Evolutionary conservation across 257 asterid genomes (phyloP).

Genomic region (Catharanthus roseus): DNA sequence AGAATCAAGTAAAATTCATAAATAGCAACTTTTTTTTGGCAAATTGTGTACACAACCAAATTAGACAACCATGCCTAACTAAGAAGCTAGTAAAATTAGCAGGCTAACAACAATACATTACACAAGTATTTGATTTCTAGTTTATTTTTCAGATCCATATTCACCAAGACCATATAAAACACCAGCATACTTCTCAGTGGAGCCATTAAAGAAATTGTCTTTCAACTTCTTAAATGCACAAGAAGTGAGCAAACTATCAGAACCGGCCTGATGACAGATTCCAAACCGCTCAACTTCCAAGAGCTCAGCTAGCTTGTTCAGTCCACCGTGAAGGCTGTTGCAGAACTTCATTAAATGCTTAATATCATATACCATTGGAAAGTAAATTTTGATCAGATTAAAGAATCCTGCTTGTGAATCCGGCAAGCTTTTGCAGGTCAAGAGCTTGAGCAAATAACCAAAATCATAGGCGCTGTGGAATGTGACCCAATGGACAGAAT

Average conservation of each 20-base stretch:
- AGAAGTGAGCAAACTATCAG: constrained; percentile 39
- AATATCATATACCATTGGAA: constrained; percentile 38
- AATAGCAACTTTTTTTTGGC: neutral
- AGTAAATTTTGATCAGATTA: constrained; percentile 30
- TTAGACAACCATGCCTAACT: neutral
- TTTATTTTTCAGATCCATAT: constrained; percentile 18
- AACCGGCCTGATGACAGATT: constrained; percentile 43
- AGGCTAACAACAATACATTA: neutral
- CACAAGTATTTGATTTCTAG: neutral
- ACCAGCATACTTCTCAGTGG: constrained; percentile 41
- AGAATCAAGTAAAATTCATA: neutral
- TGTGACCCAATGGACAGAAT: constrained; percentile 38
- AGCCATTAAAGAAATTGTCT: constrained; percentile 37
- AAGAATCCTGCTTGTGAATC: constrained; percentile 37
- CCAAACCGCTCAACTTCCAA: constrained; percentile 48
- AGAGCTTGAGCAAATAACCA: constrained; percentile 42
- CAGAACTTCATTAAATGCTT: constrained; percentile 48
- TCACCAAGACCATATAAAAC: constrained; percentile 49
- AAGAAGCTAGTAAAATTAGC: neutral
- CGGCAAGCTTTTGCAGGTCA: constrained; percentile 37
- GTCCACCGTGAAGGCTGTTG: constrained; percentile 45
- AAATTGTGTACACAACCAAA: constrained; percentile 3
- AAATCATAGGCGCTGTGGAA: constrained; percentile 52
- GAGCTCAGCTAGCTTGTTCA: constrained; percentile 43
- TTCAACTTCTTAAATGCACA: constrained; percentile 38